Base-by-base conservation (phyloP, 306 rosid genomes). In the Medicago arabica region DNA sequence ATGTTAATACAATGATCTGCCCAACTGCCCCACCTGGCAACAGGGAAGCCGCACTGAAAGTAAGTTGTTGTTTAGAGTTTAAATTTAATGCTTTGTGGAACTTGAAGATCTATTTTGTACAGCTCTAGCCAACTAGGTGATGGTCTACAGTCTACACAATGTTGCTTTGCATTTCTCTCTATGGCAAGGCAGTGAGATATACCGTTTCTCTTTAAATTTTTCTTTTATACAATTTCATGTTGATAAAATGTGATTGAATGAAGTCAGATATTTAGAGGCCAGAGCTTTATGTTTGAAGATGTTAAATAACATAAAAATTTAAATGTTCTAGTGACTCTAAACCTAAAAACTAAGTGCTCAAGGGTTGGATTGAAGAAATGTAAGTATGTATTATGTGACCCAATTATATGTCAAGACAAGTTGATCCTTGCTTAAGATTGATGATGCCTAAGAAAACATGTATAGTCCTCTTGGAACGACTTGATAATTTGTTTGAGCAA, bases 41-140 rank as follows among this genome's bases (percentile, higher is more conserved):
- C 67, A 83, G 93, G 84, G 97, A 95, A 80, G 96, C 87, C 62
- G 96, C 98, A 49, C 74, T 88, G 50, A 95, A 89, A 84, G 98
- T 92, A 80, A 69, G 96, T 83, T 16, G 60, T 83, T 16, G 60
- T 67, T 76, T 64, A 82, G 50, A 50, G 62, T 74, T 59, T 68
- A 62, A 62, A 59, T 63, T 75, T 2, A 19, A 41, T 78, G 78
- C 63, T 71, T 36, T 15, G 50, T 67, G 60, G 57, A 67, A 71
- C 79, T 38, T 64, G 31, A 15, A 62, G 53, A 63, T 25, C 51
- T 51, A 59, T 71, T 53, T 67, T 49, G 69, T 19, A 44, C 5
- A 53, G 58, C 67, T 44, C n/a, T 61, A 21, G 19, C 44, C 21
- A 31, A 61, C 11, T 61, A 1, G 67, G 13, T 61, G 67, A 31